Evolutionary conservation across 345 rosid species (phyloP).

Genomic region (Acer negundo): DNA sequence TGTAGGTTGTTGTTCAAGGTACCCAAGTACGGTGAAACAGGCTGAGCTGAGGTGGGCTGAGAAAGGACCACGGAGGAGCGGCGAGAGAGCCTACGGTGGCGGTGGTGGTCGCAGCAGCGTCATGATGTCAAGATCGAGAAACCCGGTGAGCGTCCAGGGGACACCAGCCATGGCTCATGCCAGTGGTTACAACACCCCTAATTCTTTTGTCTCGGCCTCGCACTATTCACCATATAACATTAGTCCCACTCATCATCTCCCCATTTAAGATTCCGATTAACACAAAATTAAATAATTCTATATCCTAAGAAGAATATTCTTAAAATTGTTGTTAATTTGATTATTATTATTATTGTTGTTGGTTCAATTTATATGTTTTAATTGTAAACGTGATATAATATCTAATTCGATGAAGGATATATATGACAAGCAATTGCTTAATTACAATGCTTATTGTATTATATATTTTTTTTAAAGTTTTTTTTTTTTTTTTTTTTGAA

Average conservation of each 20-base stretch:
- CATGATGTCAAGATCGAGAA: constrained; percentile 37
- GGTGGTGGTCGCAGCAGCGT: constrained; percentile 21
- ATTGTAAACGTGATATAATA: neutral
- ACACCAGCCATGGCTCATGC: constrained; percentile 18
- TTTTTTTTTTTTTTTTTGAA: too few species aligned
- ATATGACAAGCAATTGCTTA: neutral
- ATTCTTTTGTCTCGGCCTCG: constrained; percentile 33
- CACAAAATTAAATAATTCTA: neutral
- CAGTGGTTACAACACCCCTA: constrained; percentile 16
- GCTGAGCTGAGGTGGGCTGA: constrained; percentile 73
- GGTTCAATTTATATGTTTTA: neutral
- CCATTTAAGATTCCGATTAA: constrained; percentile 21
- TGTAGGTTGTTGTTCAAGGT: constrained; percentile 45
- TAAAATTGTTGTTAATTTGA: neutral
- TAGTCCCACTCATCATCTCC: constrained; percentile 34
- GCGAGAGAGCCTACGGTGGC: constrained; percentile 34
- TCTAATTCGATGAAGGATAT: too few species aligned
- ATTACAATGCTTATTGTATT: neutral
- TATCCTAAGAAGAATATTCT: neutral
- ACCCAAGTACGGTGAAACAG: constrained; percentile 39
- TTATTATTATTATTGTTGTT: neutral
- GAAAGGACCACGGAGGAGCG: constrained; percentile 56
- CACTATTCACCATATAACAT: constrained; percentile 32
- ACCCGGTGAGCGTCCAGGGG: constrained; percentile 22
- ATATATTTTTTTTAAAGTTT: too few species aligned